Evolutionary conservation across 345 rosid species (phyloP).

Genomic region (Mercurialis annua): DNA sequence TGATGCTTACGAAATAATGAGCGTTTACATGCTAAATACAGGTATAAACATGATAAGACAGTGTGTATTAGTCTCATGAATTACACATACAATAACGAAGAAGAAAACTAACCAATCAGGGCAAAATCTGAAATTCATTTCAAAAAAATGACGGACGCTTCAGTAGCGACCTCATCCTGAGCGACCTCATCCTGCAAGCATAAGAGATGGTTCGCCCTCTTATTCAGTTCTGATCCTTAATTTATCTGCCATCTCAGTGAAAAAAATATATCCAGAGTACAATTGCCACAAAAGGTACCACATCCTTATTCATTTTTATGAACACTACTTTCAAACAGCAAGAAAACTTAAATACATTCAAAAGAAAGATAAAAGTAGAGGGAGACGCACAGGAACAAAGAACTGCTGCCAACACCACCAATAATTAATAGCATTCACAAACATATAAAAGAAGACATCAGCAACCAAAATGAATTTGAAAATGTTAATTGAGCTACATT

Average conservation of each 20-base stretch:
- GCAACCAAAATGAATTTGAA: slow-evolving; percentile 9
- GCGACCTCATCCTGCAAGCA: background rate
- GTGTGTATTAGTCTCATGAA: background rate
- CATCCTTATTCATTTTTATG: background rate
- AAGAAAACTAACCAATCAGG: background rate
- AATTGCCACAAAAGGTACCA: background rate
- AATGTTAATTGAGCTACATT: background rate
- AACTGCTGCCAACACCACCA: background rate
- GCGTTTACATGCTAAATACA: too few relatives aligned
- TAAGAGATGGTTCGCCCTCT: background rate
- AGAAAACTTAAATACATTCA: background rate
- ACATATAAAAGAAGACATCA: slow-evolving; percentile 1
- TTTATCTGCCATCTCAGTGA: background rate
- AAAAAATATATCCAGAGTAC: background rate
- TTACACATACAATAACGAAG: background rate
- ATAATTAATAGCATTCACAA: background rate
- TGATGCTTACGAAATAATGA: too few relatives aligned
- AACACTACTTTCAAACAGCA: background rate
- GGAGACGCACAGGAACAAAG: background rate
- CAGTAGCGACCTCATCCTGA: background rate
- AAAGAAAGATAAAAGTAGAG: background rate
- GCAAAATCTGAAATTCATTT: slow-evolving; percentile 14
- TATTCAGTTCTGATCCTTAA: background rate
- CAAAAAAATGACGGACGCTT: background rate
- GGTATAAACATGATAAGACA: too few relatives aligned